A percentile compares a stretch with the other conserved stretches of the same genome.
Evolutionary conservation across 345 rosid genomes (phyloP).

Genomic region (Corchorus capsularis): DNA sequence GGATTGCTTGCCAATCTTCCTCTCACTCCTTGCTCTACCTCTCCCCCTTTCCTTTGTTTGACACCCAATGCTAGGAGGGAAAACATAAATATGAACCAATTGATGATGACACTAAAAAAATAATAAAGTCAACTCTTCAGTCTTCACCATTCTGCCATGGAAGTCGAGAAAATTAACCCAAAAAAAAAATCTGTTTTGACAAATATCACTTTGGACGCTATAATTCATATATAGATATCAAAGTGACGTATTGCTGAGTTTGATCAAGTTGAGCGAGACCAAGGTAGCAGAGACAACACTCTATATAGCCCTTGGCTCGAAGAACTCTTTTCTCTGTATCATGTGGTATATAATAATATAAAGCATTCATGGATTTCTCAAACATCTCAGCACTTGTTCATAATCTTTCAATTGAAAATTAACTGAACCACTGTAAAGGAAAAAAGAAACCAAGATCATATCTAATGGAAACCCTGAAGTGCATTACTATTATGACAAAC

Average conservation of each 20-base stretch:
- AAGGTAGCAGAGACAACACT: slow-evolving; percentile 87
- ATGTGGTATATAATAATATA: slow-evolving; percentile 47
- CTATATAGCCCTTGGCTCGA: slow-evolving; percentile 92
- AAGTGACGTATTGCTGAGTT: slow-evolving; percentile 74
- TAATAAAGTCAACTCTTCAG: too few relatives aligned
- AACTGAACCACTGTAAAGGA: slow-evolving; percentile 68
- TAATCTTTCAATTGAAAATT: slow-evolving; percentile 77
- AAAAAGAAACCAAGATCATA: slow-evolving; percentile 13
- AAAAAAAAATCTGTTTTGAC: neutral
- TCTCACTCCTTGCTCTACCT: too few relatives aligned
- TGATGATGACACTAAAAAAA: too few relatives aligned
- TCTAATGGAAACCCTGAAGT: neutral
- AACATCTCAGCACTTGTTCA: slow-evolving; percentile 81
- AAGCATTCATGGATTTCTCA: slow-evolving; percentile 81
- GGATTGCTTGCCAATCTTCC: too few relatives aligned
- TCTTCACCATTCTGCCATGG: too few relatives aligned
- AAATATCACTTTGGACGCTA: neutral
- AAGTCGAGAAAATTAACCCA: too few relatives aligned
- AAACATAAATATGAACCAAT: too few relatives aligned
- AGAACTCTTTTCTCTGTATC: slow-evolving; percentile 63
- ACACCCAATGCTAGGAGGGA: too few relatives aligned
- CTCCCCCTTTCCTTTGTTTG: too few relatives aligned
- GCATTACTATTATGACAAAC: too few relatives aligned
- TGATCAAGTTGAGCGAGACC: slow-evolving; percentile 78
- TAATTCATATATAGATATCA: slow-evolving; percentile 10